A percentile compares a stretch with the other conserved stretches of the same genome.
phyloP scores from a whole-genome alignment of 108 stramenopile species.

The Nannochloropsis gaditana region DNA sequence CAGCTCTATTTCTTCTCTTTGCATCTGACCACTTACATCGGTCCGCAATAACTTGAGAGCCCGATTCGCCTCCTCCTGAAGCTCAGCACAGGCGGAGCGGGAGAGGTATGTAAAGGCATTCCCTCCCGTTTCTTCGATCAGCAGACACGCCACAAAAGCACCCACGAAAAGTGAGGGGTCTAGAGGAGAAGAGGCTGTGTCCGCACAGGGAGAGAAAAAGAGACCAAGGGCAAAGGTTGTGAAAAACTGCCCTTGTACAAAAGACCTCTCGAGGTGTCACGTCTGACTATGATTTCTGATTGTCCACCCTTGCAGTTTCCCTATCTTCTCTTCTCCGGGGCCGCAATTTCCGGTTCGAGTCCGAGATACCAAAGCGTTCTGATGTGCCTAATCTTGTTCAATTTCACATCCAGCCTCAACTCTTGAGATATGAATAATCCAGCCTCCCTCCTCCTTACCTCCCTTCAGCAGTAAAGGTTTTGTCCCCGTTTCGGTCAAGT shows the following conservation, averaged over 20 bases:
- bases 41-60: not conserved
- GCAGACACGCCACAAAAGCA: not conserved
- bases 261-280: too few relatives aligned
- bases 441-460: not conserved
- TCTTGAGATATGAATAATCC: too few relatives aligned
- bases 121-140: not conserved
- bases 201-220: not conserved
- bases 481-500: not conserved
- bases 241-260: too few relatives aligned
- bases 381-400: too few relatives aligned
- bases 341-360: too few relatives aligned
- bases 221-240: not conserved
- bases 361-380: too few relatives aligned
- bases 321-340: not conserved
- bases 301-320: not conserved
- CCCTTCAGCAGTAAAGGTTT: not conserved
- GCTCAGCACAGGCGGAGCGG: not conserved
- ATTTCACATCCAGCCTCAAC: too few relatives aligned
- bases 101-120: not conserved
- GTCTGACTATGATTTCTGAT: too few relatives aligned
- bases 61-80: not conserved
- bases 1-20: not conserved
- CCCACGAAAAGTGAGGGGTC: not conserved
- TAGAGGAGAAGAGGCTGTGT: not conserved
- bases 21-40: not conserved